Conservation (phyloP, 2,329 filamentous ascomycete species). For the Monosporascus ibericus region DNA sequence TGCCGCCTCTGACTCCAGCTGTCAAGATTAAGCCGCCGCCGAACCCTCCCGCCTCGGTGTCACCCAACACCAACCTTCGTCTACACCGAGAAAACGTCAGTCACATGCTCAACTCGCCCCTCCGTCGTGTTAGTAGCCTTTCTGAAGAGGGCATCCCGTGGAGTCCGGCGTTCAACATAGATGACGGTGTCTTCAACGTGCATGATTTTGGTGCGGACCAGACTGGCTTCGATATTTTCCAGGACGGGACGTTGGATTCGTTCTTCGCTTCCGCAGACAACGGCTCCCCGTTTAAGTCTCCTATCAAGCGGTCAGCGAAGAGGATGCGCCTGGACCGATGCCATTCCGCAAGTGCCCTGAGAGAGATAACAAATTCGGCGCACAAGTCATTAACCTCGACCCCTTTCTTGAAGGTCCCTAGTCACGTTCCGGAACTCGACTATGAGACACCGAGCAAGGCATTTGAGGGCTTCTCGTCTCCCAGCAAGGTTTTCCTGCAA, state of each 20-base stretch:
- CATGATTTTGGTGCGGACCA: constrained; percentile 45
- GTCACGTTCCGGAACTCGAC: constrained; percentile 29
- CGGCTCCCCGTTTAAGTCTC: constrained; percentile 67
- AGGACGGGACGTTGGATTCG: constrained; percentile 33
- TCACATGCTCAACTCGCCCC: constrained; percentile 66
- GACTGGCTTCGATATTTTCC: constrained; percentile 59
- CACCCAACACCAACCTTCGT: constrained; percentile 85
- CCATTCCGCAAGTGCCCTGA: constrained; percentile 54
- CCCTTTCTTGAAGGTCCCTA: constrained; percentile 44
- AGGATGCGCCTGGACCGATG: constrained; percentile 59
- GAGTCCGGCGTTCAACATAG: constrained; percentile 62
- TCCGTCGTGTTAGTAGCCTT: constrained; percentile 41
- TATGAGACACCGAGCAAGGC: constrained; percentile 54
- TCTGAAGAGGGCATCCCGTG: constrained; percentile 48
- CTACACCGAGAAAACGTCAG: constrained; percentile 80
- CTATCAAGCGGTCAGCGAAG: constrained; percentile 56
- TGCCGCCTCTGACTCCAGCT: constrained; percentile 75
- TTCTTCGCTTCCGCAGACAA: constrained; percentile 42
- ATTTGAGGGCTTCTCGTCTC: constrained; percentile 49
- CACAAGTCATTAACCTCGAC: constrained; percentile 46
- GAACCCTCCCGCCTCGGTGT: constrained; percentile 66
- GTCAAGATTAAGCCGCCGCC: constrained; percentile 68
- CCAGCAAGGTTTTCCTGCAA: constrained; percentile 43
- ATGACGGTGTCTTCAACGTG: constrained; percentile 47
- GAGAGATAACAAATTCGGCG: constrained; percentile 51